phyloP scores from a whole-genome alignment of 2,329 filamentous ascomycete species.

The Dothistroma septosporum region DNA sequence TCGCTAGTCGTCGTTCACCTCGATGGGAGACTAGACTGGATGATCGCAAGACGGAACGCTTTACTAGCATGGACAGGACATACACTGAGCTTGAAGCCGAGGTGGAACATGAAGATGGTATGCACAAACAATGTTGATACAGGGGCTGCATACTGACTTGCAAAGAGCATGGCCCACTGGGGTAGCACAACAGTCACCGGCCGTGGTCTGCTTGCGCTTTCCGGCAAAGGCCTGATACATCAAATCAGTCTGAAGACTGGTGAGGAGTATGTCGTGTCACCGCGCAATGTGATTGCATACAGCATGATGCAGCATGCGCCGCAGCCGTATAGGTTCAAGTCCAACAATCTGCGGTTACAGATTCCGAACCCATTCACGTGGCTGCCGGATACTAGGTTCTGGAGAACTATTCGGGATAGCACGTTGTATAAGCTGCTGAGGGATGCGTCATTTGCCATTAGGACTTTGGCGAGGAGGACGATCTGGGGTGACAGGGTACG shows the following conservation, averaged over 20 bases:
- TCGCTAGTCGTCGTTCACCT: constrained; percentile 85
- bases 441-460: constrained; percentile 61
- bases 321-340: constrained; percentile 80
- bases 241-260: constrained; percentile 74
- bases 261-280: constrained; percentile 88
- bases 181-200: constrained; percentile 86
- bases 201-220: constrained; percentile 77
- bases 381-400: constrained; percentile 67
- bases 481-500: constrained; percentile 83
- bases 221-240: constrained; percentile 85
- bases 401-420: constrained; percentile 67
- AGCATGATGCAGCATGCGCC: constrained; percentile 69
- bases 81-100: constrained; percentile 70
- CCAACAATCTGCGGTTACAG: constrained; percentile 69
- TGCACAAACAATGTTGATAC: background rate
- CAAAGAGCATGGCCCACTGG: constrained; percentile 74
- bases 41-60: constrained; percentile 80
- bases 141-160: constrained; percentile 36
- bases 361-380: constrained; percentile 64
- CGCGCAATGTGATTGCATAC: constrained; percentile 87
- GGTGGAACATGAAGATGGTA: constrained; percentile 67
- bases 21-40: constrained; percentile 93
- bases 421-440: constrained; percentile 67
- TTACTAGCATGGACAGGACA: constrained; percentile 96
- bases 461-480: constrained; percentile 72